A percentile compares a stretch with the other conserved stretches of the same genome.
phyloP scores from a whole-genome alignment of 805 yeast genomes.

The Wickerhamomyces chaumierensis region DNA sequence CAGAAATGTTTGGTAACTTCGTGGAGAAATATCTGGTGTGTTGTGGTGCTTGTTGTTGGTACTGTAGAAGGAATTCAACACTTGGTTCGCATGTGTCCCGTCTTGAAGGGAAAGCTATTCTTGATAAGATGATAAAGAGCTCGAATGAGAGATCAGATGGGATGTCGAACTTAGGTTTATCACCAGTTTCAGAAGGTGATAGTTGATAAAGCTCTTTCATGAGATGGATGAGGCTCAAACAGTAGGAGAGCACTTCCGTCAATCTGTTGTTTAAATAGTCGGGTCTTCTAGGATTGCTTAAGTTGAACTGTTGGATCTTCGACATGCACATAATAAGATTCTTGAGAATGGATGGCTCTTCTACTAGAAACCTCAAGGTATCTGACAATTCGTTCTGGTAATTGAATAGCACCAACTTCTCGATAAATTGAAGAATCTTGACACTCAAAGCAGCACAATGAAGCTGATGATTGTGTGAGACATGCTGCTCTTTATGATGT shows the following conservation, averaged over 20 bases:
- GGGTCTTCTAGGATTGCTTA: slow-evolving; percentile 12
- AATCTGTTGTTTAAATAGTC: background rate
- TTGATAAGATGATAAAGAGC: background rate
- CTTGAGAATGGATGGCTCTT: background rate
- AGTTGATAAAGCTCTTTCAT: slow-evolving; percentile 25
- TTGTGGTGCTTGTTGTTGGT: background rate
- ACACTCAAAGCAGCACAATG: slow-evolving; percentile 33
- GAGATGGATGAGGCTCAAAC: slow-evolving; percentile 12
- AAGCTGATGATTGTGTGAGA: slow-evolving; percentile 27
- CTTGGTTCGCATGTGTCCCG: background rate
- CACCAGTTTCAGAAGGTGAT: slow-evolving; percentile 3
- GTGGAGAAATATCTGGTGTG: background rate
- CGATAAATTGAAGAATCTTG: slow-evolving; percentile 37
- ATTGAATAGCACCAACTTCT: slow-evolving; percentile 21
- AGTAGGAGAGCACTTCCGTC: slow-evolving; percentile 7
- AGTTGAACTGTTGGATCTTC: slow-evolving; percentile 13
- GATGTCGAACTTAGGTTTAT: background rate
- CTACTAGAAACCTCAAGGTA: background rate
- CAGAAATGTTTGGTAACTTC: background rate
- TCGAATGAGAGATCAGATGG: background rate
- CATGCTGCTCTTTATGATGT: slow-evolving; percentile 1
- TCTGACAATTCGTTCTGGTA: slow-evolving; percentile 4
- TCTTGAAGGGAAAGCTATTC: background rate
- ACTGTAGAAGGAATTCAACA: background rate
- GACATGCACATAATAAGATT: background rate